Base-by-base conservation (phyloP, 179 eudicot genomes). In the Patellifolia procumbens region DNA sequence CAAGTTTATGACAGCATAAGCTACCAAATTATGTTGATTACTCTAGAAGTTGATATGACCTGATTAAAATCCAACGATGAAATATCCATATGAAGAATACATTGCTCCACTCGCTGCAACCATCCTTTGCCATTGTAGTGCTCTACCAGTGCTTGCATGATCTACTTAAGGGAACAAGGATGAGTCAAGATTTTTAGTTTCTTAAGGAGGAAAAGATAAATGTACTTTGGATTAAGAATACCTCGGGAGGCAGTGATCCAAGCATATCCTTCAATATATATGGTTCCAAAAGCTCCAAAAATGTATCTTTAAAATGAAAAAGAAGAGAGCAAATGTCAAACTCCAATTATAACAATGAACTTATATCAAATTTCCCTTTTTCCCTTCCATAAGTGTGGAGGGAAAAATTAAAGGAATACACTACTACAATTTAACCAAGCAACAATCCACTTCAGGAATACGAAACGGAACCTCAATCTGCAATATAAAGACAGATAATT, bases 61-160 rank as follows among this genome's bases (percentile, higher is more conserved):
- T 94, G 98, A 79, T 94, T 92, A 80, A 94, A 94, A 80, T 94
- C 98, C 90, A 94, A 79, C 66, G 98, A 94, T 80, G 92, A 87
- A 73, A 94, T 94, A 85, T 94, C 97, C 98, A 94, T 94, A 83
- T 94, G 97, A 72, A 94, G 96, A 82, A 94, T 94, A 78, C 98
- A 94, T 83, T 92, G 98, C 82, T 94, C 98, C 66, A 94, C 91
- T 80, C 98, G 87, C 80, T 91, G 98, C 86, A 94, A 78, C 98
- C 98, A 94, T 81, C 98, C 98, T 86, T 88, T 92, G 37, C 72
- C 68, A 77, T 89, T 92, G 72, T 94, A 94, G 74, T 94, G 98
- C 89, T 94, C 98, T 74, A 94, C 98, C 78, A 94, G 83, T 75
- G 92, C 98, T 92, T 94, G 98, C 98, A 94, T 94, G 78, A 94